phyloP scores from a whole-genome alignment of 768 basidiomycete species.

The Psilocybe cubensis region DNA sequence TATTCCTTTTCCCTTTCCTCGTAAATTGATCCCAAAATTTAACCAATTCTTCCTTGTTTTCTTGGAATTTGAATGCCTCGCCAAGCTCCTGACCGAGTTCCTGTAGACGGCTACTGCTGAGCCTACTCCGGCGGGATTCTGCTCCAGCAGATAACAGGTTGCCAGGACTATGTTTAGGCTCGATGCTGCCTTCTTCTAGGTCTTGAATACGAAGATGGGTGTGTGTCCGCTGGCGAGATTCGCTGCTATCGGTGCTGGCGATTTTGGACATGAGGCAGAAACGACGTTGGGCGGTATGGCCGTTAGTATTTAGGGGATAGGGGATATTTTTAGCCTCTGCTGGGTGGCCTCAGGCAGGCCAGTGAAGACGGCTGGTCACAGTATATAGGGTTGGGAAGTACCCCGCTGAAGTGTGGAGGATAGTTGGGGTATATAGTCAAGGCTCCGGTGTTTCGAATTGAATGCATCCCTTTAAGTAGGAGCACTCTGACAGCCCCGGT shows the following conservation, averaged over 20 bases:
- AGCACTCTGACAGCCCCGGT: not conserved
- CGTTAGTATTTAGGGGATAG: too few relatives aligned
- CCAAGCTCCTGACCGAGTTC: slow-evolving; percentile 12
- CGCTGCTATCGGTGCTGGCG: not conserved
- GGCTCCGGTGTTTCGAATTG: not conserved
- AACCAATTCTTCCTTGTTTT: slow-evolving; percentile 26
- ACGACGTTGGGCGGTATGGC: not conserved
- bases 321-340: too few relatives aligned
- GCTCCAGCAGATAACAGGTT: slow-evolving; percentile 14
- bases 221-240: slow-evolving; percentile 6
- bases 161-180: slow-evolving; percentile 7
- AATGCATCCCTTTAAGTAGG: not conserved
- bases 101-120: slow-evolving; percentile 14
- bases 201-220: slow-evolving; percentile 13
- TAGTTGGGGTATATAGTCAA: not conserved
- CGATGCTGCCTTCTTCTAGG: slow-evolving; percentile 17
- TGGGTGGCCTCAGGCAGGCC: too few relatives aligned
- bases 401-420: not conserved
- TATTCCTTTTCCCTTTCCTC: slow-evolving; percentile 46
- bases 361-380: too few relatives aligned
- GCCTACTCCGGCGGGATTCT: slow-evolving; percentile 8
- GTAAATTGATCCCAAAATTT: slow-evolving; percentile 49
- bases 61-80: slow-evolving; percentile 16
- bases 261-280: slow-evolving; percentile 2
- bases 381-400: not conserved